Evolutionary conservation across 2,329 filamentous ascomycete species (phyloP).

Genomic region (Microsporum ferrugineum): DNA sequence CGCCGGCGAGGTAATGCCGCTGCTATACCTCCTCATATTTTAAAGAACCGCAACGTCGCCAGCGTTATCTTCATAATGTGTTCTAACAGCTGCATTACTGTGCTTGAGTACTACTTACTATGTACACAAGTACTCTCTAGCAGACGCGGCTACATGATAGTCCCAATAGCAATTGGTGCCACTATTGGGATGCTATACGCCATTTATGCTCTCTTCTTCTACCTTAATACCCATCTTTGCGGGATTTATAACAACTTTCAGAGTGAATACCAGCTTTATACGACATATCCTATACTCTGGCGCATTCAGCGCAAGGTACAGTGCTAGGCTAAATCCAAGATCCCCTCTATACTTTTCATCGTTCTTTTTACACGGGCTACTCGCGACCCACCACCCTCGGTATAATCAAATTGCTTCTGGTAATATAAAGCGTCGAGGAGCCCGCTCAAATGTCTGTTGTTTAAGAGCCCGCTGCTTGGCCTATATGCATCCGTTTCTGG

Average conservation of each 20-base stretch:
- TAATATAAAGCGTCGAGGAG: too few species aligned
- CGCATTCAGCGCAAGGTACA: constrained; percentile 6
- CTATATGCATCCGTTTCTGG: too few species aligned
- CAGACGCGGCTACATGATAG: constrained; percentile 21
- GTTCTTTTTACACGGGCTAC: too few species aligned
- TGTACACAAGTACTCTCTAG: constrained; percentile 26
- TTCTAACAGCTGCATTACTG: constrained; percentile 17
- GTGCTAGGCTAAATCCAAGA: too few species aligned
- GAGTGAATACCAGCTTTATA: constrained; percentile 15
- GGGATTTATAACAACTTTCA: constrained; percentile 26
- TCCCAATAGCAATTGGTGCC: constrained; percentile 17
- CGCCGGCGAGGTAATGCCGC: constrained; percentile 22
- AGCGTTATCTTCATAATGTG: constrained; percentile 18
- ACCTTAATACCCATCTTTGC: constrained; percentile 24
- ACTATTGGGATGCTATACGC: constrained; percentile 25
- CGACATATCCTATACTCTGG: constrained; percentile 21
- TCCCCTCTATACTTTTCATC: too few species aligned
- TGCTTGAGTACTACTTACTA: constrained; percentile 25
- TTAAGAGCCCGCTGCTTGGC: too few species aligned
- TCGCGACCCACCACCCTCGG: too few species aligned
- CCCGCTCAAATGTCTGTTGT: too few species aligned
- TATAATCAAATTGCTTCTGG: too few species aligned
- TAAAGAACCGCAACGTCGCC: constrained; percentile 21
- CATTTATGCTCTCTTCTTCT: constrained; percentile 26
- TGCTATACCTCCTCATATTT: constrained; percentile 24